Evolutionary conservation across 1,284 basidiomycete genomes (phyloP).

Genomic region (Ceratobasidium sp.): DNA sequence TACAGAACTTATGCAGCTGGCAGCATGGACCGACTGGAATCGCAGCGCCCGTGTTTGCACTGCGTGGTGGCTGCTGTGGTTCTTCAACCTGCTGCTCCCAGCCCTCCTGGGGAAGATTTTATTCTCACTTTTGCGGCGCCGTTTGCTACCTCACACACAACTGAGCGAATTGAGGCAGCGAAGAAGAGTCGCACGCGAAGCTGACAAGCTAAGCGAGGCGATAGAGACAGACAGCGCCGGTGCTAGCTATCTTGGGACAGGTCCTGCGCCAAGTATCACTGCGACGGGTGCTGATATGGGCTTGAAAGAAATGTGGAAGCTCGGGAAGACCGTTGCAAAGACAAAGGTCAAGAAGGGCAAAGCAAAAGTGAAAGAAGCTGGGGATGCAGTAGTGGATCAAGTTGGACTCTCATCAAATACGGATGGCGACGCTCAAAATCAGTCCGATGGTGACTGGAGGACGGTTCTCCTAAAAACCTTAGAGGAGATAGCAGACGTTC

Average conservation of each 20-base stretch:
- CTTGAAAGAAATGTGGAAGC: slow-evolving; percentile 28
- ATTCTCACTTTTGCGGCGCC: slow-evolving; percentile 62
- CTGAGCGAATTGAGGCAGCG: slow-evolving; percentile 64
- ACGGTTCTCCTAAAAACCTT: slow-evolving; percentile 58
- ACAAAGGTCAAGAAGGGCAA: slow-evolving; percentile 51
- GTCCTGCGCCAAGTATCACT: slow-evolving; percentile 11
- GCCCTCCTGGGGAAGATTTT: slow-evolving; percentile 62
- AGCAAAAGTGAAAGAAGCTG: slow-evolving; percentile 47
- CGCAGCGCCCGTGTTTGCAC: slow-evolving; percentile 63
- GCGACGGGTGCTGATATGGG: slow-evolving; percentile 36
- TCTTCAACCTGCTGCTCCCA: slow-evolving; percentile 65
- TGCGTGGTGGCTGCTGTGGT: slow-evolving; percentile 75
- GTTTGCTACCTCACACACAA: slow-evolving; percentile 66
- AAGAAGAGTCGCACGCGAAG: slow-evolving; percentile 60
- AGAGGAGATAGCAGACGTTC: slow-evolving; percentile 65
- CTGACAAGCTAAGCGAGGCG: slow-evolving; percentile 64
- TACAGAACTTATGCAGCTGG: slow-evolving; percentile 57
- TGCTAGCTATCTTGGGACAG: slow-evolving; percentile 15
- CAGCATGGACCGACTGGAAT: slow-evolving; percentile 64
- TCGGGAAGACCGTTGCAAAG: slow-evolving; percentile 46
- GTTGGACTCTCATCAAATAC: slow-evolving; percentile 4
- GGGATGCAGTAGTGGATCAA: slow-evolving; percentile 39
- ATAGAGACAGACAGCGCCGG: slow-evolving; percentile 51
- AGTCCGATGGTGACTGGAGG: slow-evolving; percentile 59
- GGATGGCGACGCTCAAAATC: slow-evolving; percentile 48